Conservation (phyloP, 768 basidiomycete species). For the Termitomyces sp. region DNA sequence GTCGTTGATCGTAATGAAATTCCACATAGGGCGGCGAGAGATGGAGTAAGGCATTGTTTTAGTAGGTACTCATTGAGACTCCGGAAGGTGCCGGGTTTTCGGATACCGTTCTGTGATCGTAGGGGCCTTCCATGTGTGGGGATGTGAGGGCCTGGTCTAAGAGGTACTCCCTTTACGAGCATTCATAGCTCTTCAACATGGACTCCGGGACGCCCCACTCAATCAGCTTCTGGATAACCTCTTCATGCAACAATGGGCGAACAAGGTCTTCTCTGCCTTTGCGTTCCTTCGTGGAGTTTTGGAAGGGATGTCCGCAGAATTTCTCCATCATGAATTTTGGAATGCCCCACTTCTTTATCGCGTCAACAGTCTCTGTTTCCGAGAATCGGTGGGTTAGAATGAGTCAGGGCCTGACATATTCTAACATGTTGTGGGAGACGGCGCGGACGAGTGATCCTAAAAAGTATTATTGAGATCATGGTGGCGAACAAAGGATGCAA, state of each 20-base stretch:
- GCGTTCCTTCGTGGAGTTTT: not conserved
- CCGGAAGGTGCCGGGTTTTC: not conserved
- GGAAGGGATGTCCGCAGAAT: no score
- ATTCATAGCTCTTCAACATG: not conserved
- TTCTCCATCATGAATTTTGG: not conserved
- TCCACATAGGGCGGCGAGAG: no score
- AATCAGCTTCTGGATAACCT: not conserved
- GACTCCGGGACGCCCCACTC: not conserved
- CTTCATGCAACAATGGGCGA: not conserved
- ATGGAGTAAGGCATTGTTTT: no score
- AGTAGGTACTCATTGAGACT: no score
- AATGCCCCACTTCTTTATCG: not conserved
- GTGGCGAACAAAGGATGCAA: no score
- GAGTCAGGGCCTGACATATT: not conserved
- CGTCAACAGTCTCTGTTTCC: not conserved
- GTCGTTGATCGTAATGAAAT: no score
- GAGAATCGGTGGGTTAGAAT: not conserved
- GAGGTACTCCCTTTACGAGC: not conserved
- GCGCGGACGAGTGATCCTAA: not conserved
- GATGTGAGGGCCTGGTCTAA: not conserved
- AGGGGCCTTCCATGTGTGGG: no score
- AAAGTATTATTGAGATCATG: not conserved
- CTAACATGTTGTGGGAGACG: not conserved
- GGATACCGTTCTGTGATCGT: no score
- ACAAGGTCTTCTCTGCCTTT: not conserved